phyloP scores from a whole-genome alignment of 495 filamentous ascomycete genomes.

The Entonaema liquescens region DNA sequence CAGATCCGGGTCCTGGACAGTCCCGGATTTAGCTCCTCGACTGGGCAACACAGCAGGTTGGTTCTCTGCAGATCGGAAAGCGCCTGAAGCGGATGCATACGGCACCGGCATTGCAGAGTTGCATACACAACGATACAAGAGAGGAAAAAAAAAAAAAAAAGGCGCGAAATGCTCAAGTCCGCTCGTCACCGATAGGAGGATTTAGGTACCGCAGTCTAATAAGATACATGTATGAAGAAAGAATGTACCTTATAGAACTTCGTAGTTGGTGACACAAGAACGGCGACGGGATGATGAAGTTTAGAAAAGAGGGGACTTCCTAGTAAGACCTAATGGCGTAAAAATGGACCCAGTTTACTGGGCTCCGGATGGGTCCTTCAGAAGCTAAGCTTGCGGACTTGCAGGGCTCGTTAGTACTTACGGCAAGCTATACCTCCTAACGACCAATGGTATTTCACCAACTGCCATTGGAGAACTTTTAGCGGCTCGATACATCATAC shows the following conservation, averaged over 20 bases:
- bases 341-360: constrained; percentile 29
- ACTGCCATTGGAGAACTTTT: constrained; percentile 4
- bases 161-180: background rate
- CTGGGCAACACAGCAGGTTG: constrained; percentile 13
- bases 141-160: too few species aligned
- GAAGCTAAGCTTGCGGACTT: background rate
- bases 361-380: constrained; percentile 26
- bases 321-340: constrained; percentile 30
- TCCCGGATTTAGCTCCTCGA: background rate
- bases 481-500: constrained; percentile 32
- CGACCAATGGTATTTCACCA: background rate
- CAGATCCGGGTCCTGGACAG: constrained; percentile 27
- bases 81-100: constrained; percentile 36
- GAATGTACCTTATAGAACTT: too few species aligned
- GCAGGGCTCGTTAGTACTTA: background rate
- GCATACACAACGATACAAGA: background rate
- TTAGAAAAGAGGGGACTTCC: constrained; percentile 32
- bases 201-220: background rate
- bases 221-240: background rate
- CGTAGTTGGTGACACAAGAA: constrained; percentile 5
- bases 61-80: constrained; percentile 39
- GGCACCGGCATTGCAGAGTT: background rate
- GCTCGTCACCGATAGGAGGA: constrained; percentile 30
- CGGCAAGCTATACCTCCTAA: constrained; percentile 24
- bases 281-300: background rate